These are phyloP conservation scores for Claviceps africana DNA, from an alignment of 2,329 filamentous ascomycete genomes.

Conservation along the genomic window DNA sequence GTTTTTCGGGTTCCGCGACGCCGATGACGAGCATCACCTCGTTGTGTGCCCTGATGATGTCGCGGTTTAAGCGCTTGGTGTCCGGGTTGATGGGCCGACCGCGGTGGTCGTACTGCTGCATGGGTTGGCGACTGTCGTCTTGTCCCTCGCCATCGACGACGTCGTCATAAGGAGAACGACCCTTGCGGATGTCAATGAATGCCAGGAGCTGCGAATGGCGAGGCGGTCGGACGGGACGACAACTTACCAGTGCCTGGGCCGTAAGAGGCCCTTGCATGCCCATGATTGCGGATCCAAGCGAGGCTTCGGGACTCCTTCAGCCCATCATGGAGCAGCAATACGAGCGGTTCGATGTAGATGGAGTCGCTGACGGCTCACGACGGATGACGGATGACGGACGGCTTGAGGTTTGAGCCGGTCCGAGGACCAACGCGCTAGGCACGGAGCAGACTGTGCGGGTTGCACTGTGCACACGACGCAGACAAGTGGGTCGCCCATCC, in stretches of 20 bases:
- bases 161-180: constrained; percentile 46
- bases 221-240: not conserved
- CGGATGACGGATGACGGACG: not conserved
- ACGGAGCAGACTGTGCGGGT: not conserved
- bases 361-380: not conserved
- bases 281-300: constrained; percentile 21
- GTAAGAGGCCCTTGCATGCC: constrained; percentile 42
- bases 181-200: constrained; percentile 21
- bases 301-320: not conserved
- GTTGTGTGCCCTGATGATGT: constrained; percentile 46
- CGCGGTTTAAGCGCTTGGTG: constrained; percentile 39
- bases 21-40: constrained; percentile 51
- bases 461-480: not conserved
- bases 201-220: not conserved
- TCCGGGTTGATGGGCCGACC: constrained; percentile 42
- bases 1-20: constrained; percentile 43
- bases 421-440: too few species aligned
- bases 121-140: constrained; percentile 24
- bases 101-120: constrained; percentile 39
- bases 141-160: constrained; percentile 36
- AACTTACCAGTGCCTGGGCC: constrained; percentile 39
- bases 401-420: too few species aligned
- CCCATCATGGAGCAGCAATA: not conserved
- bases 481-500: not conserved
- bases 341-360: not conserved